These are phyloP conservation scores for Podospora conica DNA, from an alignment of 495 filamentous ascomycete genomes.

Conservation along the genomic window DNA sequence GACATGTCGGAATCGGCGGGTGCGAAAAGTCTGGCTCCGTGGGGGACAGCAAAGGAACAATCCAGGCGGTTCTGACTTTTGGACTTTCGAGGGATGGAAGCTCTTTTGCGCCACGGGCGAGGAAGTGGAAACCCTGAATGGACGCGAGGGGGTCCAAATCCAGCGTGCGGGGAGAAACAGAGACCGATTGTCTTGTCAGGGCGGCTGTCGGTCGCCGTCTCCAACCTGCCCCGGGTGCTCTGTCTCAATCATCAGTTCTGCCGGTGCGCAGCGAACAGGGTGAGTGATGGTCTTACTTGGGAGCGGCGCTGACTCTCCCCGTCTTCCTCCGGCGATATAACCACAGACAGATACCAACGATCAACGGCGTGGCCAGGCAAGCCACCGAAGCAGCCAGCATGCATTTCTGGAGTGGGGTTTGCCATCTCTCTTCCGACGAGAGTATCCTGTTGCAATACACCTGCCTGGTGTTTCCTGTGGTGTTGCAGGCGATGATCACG, in stretches of 20 bases:
- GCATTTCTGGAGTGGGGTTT: slow-evolving; percentile 16
- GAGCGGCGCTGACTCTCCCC: neutral
- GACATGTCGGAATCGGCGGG: neutral
- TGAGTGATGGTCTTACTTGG: neutral
- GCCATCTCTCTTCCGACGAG: slow-evolving; percentile 9
- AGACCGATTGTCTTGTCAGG: neutral
- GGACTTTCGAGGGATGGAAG: neutral
- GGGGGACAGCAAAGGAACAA: neutral
- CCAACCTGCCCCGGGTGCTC: neutral
- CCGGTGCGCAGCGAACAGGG: neutral
- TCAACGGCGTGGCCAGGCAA: slow-evolving; percentile 14
- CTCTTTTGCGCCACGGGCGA: neutral
- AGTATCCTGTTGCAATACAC: slow-evolving; percentile 25
- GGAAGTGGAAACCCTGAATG: neutral
- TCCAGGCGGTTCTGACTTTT: neutral
- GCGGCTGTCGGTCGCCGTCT: neutral
- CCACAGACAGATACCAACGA: neutral
- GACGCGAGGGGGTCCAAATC: neutral
- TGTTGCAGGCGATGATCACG: slow-evolving; percentile 17
- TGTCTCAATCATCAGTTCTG: neutral
- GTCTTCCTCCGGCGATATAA: neutral
- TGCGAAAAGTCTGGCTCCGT: slow-evolving; percentile 1
- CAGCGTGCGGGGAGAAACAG: neutral
- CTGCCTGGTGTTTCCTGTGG: slow-evolving; percentile 1
- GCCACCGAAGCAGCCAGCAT: slow-evolving; percentile 12